Conservation (phyloP, 768 basidiomycete species). For the Macrolepiota fuliginosa region DNA sequence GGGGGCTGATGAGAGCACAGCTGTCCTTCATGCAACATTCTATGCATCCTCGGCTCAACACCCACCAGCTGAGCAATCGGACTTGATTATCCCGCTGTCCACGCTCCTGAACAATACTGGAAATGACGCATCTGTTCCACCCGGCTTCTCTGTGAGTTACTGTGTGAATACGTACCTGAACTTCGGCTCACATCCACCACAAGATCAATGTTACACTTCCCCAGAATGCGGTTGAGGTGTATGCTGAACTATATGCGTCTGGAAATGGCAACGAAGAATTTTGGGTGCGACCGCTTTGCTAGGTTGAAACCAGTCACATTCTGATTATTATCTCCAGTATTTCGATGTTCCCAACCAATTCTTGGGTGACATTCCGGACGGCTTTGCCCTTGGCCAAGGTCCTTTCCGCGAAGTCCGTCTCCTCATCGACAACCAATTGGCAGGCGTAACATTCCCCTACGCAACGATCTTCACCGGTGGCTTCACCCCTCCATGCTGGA, state of each 20-base stretch:
- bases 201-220: conserved; percentile 71
- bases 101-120: conserved; percentile 61
- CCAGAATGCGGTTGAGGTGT: conserved; percentile 62
- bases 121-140: conserved; percentile 75
- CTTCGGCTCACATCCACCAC: neutral
- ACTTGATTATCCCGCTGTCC: conserved; percentile 68
- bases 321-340: conserved; percentile 42
- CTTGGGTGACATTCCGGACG: conserved; percentile 49
- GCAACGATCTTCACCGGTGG: conserved; percentile 76
- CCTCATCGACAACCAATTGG: conserved; percentile 43
- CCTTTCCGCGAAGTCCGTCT: conserved; percentile 50
- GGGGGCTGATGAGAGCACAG: conserved; percentile 28
- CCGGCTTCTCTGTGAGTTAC: conserved; percentile 56
- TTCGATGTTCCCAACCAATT: conserved; percentile 65
- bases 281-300: conserved; percentile 46
- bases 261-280: conserved; percentile 63
- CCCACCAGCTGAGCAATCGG: conserved; percentile 58
- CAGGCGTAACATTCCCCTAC: conserved; percentile 49
- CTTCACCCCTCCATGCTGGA: conserved; percentile 68
- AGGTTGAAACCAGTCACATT: neutral
- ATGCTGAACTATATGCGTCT: conserved; percentile 71
- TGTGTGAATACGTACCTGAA: neutral
- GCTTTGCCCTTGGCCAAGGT: conserved; percentile 39
- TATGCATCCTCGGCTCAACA: conserved; percentile 55
- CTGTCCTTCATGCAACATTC: conserved; percentile 69